These are phyloP conservation scores for Ustilago trichophora DNA, from an alignment of 1,284 basidiomycete species.

Conservation along the genomic window DNA sequence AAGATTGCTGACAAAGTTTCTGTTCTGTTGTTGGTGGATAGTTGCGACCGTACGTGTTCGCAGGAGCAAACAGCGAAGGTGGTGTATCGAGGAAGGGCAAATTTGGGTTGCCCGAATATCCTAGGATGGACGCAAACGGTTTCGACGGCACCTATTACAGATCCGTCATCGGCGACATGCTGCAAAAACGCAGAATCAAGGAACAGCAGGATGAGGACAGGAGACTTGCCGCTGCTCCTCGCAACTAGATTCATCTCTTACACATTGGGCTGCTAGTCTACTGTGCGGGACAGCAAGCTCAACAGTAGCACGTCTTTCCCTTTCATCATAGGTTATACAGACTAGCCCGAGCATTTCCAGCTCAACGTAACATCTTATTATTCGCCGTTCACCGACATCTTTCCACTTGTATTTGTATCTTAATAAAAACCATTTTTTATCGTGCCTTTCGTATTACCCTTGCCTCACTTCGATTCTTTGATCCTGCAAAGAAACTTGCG, in stretches of 20 bases:
- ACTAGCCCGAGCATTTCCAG: too few species aligned
- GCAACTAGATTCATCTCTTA: neutral
- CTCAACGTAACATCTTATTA: too few species aligned
- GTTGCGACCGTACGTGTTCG: constrained; percentile 60
- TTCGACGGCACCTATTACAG: constrained; percentile 60
- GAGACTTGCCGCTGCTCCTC: constrained; percentile 11
- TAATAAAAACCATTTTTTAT: constrained; percentile 12
- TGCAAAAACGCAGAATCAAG: constrained; percentile 39
- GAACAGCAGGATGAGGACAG: constrained; percentile 42
- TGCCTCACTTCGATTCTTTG: neutral
- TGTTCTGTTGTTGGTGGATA: constrained; percentile 1
- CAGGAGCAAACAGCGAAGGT: constrained; percentile 44
- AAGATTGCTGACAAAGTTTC: neutral
- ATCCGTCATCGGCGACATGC: constrained; percentile 52
- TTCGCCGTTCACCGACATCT: neutral
- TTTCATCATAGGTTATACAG: too few species aligned
- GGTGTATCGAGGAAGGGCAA: constrained; percentile 47
- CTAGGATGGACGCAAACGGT: constrained; percentile 52
- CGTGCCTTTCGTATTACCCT: neutral
- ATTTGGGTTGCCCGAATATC: constrained; percentile 55
- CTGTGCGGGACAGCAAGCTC: too few species aligned
- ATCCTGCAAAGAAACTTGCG: too few species aligned
- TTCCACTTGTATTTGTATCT: constrained; percentile 26
- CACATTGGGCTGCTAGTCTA: too few species aligned
- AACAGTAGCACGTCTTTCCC: too few species aligned